Base-by-base conservation (phyloP, 1,284 basidiomycete genomes). In the Puccinia horiana region DNA sequence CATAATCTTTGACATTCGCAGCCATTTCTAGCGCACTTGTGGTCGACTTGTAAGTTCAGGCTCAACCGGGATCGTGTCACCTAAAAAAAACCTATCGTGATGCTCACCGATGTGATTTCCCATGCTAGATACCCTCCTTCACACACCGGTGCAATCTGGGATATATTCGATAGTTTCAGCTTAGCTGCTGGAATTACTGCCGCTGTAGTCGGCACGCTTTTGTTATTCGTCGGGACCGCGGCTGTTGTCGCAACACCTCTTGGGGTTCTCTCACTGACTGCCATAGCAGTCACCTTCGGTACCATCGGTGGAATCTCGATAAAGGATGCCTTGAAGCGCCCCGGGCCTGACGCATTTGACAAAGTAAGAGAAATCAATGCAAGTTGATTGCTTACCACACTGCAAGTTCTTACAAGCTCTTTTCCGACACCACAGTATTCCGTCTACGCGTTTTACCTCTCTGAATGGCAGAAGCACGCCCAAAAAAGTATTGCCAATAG, bases 381-480 rank as follows among this genome's bases (percentile, higher is more conserved):
- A 4, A 35, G 11, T 65, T 65, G 16, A 4, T 18, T 65, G 14
- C 8, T 26, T 8, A 12, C 58, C 32, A 63, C 6, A 26, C 8
- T 8, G 63, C 32, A 4, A 35, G 20, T 2, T 29, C 44, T 72
- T 18, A 72, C 1, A 3, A 12, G 40, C 37, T 49, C 35, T 47
- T 18, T 32, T 72, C 35, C 40, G 12, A 12, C 23, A 9, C 14
- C 14, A 26, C 14, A 70, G 49, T 49, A 29, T 47, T 69, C 77
- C 5, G 63, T 67, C 52, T 79, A 79, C 56, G 77, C 77, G 29
- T 79, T 79, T 70, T 79, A 79, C 26, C 56, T 79, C 18, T 52
- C 65, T 16, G 58, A 79, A 44, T 79, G 77, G 77, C 77, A 79
- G n/a, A 49, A 69, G n/a, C 77, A 72, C 49, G 67, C 47, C 8